A percentile compares a stretch with the other conserved stretches of the same genome.
Conservation (phyloP, 1,139 yeast species). For the Scheffersomyces cryptocercus region DNA sequence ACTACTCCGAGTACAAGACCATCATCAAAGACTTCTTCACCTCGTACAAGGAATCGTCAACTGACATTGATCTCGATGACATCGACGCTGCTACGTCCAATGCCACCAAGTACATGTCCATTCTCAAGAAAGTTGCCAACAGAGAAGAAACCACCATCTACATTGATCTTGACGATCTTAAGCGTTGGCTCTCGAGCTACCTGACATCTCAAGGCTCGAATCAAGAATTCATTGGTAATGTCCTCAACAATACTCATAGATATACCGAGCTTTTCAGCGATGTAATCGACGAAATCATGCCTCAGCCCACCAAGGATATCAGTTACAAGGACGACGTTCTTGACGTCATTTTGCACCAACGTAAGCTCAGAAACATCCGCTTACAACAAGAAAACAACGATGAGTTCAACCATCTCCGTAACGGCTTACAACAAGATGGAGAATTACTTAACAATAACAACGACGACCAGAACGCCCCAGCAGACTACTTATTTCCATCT, state of each 20-base stretch:
- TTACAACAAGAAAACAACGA: slow-evolving; percentile 66
- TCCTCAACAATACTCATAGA: slow-evolving; percentile 73
- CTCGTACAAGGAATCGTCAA: slow-evolving; percentile 52
- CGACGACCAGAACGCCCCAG: slow-evolving; percentile 5
- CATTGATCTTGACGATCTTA: slow-evolving; percentile 84
- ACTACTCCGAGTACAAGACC: slow-evolving; percentile 56
- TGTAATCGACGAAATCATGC: slow-evolving; percentile 80
- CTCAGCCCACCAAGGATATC: slow-evolving; percentile 75
- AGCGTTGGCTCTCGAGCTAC: slow-evolving; percentile 58
- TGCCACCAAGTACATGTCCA: slow-evolving; percentile 68
- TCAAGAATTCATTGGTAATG: slow-evolving; percentile 52
- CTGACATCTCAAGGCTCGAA: slow-evolving; percentile 23
- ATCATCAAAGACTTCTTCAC: slow-evolving; percentile 59
- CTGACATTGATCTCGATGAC: slow-evolving; percentile 19
- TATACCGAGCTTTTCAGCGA: slow-evolving; percentile 75
- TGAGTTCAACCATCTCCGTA: slow-evolving; percentile 44
- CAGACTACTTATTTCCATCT: slow-evolving; percentile 70
- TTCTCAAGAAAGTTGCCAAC: slow-evolving; percentile 82
- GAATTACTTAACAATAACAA: slow-evolving; percentile 5
- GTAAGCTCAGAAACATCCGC: slow-evolving; percentile 78
- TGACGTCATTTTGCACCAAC: slow-evolving; percentile 89
- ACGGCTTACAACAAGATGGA: slow-evolving; percentile 24
- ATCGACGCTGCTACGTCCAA: slow-evolving; percentile 11
- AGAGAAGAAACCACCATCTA: slow-evolving; percentile 68
- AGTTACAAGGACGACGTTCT: slow-evolving; percentile 85